Evolutionary conservation across 768 basidiomycete species (phyloP).

Genomic region (Russula sp.): DNA sequence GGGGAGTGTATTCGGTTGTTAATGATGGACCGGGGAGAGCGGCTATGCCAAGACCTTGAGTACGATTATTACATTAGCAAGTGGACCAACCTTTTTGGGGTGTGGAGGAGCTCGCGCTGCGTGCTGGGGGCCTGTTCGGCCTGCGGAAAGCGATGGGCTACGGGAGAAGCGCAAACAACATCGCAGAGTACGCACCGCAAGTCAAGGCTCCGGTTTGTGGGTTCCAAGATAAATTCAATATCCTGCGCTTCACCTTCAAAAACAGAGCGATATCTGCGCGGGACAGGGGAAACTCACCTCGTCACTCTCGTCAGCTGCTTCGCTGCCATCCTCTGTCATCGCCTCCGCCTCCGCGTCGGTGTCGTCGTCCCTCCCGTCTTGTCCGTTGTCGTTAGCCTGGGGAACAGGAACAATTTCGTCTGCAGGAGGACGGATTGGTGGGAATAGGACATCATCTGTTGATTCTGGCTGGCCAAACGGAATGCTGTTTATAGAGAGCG

Average conservation of each 20-base stretch:
- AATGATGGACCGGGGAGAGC: slow-evolving; percentile 55
- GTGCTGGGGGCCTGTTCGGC: slow-evolving; percentile 32
- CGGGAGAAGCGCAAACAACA: neutral
- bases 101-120: slow-evolving; percentile 30
- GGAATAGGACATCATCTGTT: slow-evolving; percentile 17
- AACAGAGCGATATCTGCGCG: slow-evolving; percentile 12
- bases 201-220: slow-evolving; percentile 63
- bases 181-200: slow-evolving; percentile 46
- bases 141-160: slow-evolving; percentile 26
- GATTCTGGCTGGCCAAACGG: slow-evolving; percentile 11
- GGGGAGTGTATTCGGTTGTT: slow-evolving; percentile 79
- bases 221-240: slow-evolving; percentile 89
- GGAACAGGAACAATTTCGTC: slow-evolving; percentile 3
- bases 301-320: slow-evolving; percentile 34
- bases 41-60: slow-evolving; percentile 29
- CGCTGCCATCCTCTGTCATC: slow-evolving; percentile 36
- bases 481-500: neutral
- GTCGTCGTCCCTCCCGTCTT: slow-evolving; percentile 24
- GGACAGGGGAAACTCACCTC: slow-evolving; percentile 46
- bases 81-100: slow-evolving; percentile 29
- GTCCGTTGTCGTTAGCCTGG: slow-evolving; percentile 19
- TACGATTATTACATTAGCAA: neutral
- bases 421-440: slow-evolving; percentile 22
- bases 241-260: slow-evolving; percentile 42
- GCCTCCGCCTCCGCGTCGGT: slow-evolving; percentile 31